Base-by-base conservation (phyloP, 257 asterid genomes). In the Solanum etuberosum region DNA sequence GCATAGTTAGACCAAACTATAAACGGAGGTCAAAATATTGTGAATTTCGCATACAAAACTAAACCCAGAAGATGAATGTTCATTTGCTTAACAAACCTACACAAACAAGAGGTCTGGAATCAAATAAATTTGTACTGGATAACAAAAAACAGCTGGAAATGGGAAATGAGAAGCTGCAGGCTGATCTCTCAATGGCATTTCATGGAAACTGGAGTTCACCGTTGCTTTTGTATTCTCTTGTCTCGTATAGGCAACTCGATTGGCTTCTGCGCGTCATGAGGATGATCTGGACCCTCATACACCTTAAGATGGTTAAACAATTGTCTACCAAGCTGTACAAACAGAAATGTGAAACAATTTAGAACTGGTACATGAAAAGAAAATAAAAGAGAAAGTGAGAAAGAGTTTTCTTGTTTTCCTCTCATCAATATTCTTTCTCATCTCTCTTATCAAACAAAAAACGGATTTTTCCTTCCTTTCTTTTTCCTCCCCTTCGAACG, bases 151-250 rank as follows among this genome's bases (percentile, higher is more conserved):
- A 76, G 85, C 40, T 76, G 23, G 72, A 83, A 88, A 89, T 85
- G 84, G 57, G 87, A 65, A 72, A 70, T 86, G 87, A 61, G 38
- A 42, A 73, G 42, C 67, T 34, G 83, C 29, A 4, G 16, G 87
- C 38, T 46, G 57, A 87, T 65, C 86, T 57, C 83, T 83, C 92
- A 7, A 54, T 54, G 63, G 10, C 63, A 7, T 54, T 54, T 54
- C 63, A 54, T 0, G 25, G 63, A 54, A 54, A 54, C 25, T 54
- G 25, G 63, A 54, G 63, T 54, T 54, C 25, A 94, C 7, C 86
- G 32, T 88, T 87, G 92, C 90, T 91, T 93, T 59, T 88, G 90
- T 86, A 94, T 95, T 93, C 98, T 93, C 92, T 93, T 93, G 96
- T 95, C 99, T 87, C 96, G 91, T 61, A 97, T 90, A 65, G 99